A percentile compares a stretch with the other conserved stretches of the same genome.
Evolutionary conservation across 306 rosid species (phyloP).

Genomic region (Crotalaria pallida): DNA sequence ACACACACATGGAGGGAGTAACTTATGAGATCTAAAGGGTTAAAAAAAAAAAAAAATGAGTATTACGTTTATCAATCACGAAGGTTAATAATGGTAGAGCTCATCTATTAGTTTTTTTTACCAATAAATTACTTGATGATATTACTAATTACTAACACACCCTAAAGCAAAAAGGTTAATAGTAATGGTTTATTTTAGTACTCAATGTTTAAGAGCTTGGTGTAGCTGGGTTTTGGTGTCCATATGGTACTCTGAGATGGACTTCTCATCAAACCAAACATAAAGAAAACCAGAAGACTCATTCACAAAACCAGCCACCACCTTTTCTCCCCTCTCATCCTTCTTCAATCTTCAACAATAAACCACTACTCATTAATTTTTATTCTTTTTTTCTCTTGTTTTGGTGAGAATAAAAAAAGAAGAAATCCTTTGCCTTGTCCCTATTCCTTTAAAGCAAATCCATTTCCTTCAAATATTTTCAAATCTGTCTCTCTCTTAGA

Average conservation of each 20-base stretch:
- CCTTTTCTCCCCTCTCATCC: background rate
- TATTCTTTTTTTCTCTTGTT: background rate
- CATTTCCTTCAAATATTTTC: background rate
- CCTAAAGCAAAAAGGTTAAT: too few relatives aligned
- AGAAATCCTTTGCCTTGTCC: background rate
- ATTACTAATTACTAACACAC: too few relatives aligned
- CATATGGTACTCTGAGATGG: constrained; percentile 18
- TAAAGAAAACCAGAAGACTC: background rate
- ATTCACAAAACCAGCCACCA: background rate
- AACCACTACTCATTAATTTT: constrained; percentile 1
- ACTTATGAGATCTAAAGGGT: too few relatives aligned
- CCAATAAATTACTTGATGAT: too few relatives aligned
- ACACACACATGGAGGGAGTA: too few relatives aligned
- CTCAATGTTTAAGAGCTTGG: background rate
- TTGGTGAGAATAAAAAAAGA: background rate
- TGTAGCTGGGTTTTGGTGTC: background rate
- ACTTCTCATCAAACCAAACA: constrained; percentile 26
- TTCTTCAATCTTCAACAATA: constrained; percentile 13
- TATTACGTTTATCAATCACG: too few relatives aligned
- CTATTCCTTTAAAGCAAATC: constrained; percentile 32
- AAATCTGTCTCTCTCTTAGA: constrained; percentile 29
- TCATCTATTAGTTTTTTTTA: too few relatives aligned
- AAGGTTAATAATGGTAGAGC: too few relatives aligned
- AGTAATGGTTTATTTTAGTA: background rate
- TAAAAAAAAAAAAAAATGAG: too few relatives aligned